A percentile compares a stretch with the other conserved stretches of the same genome.
These are phyloP conservation scores for Dioscorea zingiberensis DNA, from an alignment of 106 monocot genomes.

Conservation along the genomic window DNA sequence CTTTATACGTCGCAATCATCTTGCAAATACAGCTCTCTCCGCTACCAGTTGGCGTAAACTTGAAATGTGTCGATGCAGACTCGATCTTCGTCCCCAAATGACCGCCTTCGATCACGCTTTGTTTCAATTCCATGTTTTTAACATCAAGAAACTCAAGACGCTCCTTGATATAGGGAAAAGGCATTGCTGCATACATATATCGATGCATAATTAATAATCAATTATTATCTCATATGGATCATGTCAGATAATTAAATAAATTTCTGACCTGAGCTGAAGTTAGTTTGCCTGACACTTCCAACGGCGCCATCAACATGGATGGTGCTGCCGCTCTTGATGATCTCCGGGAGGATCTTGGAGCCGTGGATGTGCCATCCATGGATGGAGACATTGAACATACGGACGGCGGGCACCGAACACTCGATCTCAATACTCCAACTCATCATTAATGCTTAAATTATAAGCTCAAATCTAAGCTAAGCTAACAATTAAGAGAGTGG, in stretches of 20 bases:
- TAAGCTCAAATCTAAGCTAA: too few species aligned
- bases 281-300: background rate
- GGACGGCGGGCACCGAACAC: background rate
- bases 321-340: background rate
- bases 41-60: background rate
- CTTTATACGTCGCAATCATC: background rate
- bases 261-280: background rate
- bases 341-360: background rate
- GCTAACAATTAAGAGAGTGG: too few species aligned
- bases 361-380: background rate
- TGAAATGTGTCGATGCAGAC: background rate
- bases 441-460: too few species aligned
- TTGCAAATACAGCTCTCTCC: conserved; percentile 2
- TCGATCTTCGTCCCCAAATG: background rate
- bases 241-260: too few species aligned
- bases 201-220: too few species aligned
- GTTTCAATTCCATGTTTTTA: background rate
- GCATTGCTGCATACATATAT: background rate
- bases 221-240: too few species aligned
- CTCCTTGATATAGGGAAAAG: background rate
- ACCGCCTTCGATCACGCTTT: background rate
- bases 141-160: background rate
- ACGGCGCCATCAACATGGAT: background rate
- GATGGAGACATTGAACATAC: background rate
- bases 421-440: background rate